Conservation (phyloP, 169 alveolate species). For the Plasmodium gonderi region DNA sequence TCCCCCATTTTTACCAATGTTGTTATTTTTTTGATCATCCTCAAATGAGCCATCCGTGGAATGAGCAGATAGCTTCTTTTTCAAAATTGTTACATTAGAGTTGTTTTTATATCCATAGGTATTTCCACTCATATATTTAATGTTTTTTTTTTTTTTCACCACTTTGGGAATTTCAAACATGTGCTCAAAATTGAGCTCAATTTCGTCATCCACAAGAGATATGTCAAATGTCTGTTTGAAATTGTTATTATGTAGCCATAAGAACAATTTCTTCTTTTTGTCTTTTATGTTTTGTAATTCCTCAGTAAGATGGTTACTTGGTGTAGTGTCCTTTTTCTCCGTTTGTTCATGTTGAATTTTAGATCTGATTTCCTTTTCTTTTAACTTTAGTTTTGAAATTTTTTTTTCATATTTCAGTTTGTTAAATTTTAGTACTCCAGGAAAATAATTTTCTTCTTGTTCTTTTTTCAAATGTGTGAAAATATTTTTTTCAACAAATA, state of each 20-base stretch:
- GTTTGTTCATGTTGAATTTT: background rate
- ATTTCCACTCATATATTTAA: background rate
- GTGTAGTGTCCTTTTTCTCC: background rate
- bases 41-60: background rate
- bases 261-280: constrained; percentile 42
- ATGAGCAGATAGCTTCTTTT: background rate
- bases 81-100: background rate
- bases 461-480: constrained; percentile 67
- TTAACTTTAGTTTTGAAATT: constrained; percentile 13
- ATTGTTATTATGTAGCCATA: constrained; percentile 31
- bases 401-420: constrained; percentile 57
- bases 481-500: constrained; percentile 26
- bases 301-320: background rate
- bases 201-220: constrained; percentile 42
- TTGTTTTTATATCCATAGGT: background rate
- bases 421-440: constrained; percentile 64
- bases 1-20: background rate
- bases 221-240: constrained; percentile 58
- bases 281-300: constrained; percentile 4
- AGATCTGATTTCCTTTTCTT: constrained; percentile 45
- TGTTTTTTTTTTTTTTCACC: constrained; percentile 44
- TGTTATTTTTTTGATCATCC: background rate
- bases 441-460: constrained; percentile 43
- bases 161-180: constrained; percentile 58
- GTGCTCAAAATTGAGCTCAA: constrained; percentile 14